phyloP scores from a whole-genome alignment of 768 basidiomycete species.

The Cyathus striatus region DNA sequence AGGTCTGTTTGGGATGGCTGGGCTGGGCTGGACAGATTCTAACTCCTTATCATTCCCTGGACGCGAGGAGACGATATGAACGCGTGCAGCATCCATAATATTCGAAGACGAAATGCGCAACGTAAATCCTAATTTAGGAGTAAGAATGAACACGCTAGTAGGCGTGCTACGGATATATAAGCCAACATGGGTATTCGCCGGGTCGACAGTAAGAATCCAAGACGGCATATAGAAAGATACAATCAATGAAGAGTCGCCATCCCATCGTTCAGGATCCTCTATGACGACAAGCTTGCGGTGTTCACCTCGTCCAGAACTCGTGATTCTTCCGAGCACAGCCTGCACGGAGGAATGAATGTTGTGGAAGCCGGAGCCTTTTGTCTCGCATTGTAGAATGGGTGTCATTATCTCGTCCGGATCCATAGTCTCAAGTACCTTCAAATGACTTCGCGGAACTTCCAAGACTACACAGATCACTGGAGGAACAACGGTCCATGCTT shows the following conservation, averaged over 20 bases:
- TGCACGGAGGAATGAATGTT: conserved; percentile 31
- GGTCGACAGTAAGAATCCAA: conserved; percentile 21
- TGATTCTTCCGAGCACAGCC: conserved; percentile 23
- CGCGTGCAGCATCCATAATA: conserved; percentile 19
- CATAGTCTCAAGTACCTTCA: conserved; percentile 18
- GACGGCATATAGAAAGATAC: conserved; percentile 28
- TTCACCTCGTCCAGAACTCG: conserved; percentile 1
- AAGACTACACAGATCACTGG: conserved; percentile 28
- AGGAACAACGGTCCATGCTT: conserved; percentile 23
- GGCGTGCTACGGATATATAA: conserved; percentile 23
- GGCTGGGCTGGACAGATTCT: conserved; percentile 4
- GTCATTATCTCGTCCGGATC: conserved; percentile 17
- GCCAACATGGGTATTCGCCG: conserved; percentile 12
- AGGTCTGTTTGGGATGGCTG: neutral
- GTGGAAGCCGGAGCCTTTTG: conserved; percentile 11
- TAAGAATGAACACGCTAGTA: conserved; percentile 3
- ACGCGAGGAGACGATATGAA: conserved; percentile 24
- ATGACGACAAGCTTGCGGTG: conserved; percentile 6
- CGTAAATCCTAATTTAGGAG: conserved; percentile 17
- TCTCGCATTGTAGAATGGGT: conserved; percentile 31
- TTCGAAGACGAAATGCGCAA: conserved; percentile 21
- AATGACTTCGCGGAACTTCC: conserved; percentile 23
- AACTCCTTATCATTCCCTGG: conserved; percentile 15
- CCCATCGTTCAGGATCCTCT: conserved; percentile 26
- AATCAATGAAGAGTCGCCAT: conserved; percentile 27